Conservation (phyloP, 768 basidiomycete species). For the Boletales sp. region DNA sequence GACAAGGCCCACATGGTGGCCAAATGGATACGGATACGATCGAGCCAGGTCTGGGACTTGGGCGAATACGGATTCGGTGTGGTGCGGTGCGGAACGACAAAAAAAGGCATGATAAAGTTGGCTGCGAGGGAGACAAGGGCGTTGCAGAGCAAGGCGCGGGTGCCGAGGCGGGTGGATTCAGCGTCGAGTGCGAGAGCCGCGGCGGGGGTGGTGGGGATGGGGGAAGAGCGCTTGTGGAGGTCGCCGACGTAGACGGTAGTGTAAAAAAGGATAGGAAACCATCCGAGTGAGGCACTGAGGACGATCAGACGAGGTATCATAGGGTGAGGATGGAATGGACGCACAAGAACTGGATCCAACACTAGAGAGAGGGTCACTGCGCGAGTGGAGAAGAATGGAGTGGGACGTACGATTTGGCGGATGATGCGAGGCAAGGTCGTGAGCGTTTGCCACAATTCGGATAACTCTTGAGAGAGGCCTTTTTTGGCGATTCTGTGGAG, state of each 20-base stretch:
- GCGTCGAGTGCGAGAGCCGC: conserved; percentile 43
- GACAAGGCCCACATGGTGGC: conserved; percentile 75
- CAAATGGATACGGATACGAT: conserved; percentile 55
- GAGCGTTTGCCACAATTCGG: conserved; percentile 69
- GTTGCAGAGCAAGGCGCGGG: conserved; percentile 78
- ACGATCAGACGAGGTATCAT: conserved; percentile 3
- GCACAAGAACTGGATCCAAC: conserved; percentile 77
- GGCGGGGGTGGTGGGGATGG: conserved; percentile 26
- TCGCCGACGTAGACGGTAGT: conserved; percentile 86
- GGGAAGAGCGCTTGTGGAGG: conserved; percentile 59
- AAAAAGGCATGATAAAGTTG: conserved; percentile 69
- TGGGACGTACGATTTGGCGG: conserved; percentile 65
- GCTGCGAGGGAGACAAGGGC: conserved; percentile 63
- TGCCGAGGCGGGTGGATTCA: conserved; percentile 79
- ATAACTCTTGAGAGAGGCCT: conserved; percentile 44
- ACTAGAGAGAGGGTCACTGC: conserved; percentile 40
- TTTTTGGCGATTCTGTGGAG: conserved; percentile 17
- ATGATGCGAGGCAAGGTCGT: conserved; percentile 69
- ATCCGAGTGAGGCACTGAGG: conserved; percentile 74
- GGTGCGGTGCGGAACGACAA: conserved; percentile 38
- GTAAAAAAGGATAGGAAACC: conserved; percentile 93
- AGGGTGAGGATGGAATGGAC: conserved; percentile 20
- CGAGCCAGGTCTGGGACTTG: conserved; percentile 29
- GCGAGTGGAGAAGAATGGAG: conserved; percentile 1
- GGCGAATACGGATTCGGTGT: conserved; percentile 15